phyloP scores from a whole-genome alignment of 73 alveolate species.

The Effrenium voratum region DNA sequence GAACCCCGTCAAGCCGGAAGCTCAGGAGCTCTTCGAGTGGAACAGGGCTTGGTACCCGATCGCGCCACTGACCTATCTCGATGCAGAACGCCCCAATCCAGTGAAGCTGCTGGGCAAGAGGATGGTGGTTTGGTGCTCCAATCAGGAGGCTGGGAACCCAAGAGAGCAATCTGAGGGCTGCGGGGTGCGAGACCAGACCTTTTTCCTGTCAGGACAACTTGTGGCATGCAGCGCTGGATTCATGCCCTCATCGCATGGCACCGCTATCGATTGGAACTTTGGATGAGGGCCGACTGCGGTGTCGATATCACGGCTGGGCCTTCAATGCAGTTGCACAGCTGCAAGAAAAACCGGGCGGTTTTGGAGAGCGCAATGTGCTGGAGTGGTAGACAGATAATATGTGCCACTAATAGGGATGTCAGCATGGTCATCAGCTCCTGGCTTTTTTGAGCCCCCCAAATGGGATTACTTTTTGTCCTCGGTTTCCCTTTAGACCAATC shows the following conservation, averaged over 20 bases:
- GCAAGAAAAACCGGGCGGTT: too few species aligned
- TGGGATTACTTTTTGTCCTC: too few species aligned
- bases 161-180: background rate
- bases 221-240: slow-evolving; percentile 85
- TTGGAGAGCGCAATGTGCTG: too few species aligned
- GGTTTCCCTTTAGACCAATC: too few species aligned
- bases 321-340: slow-evolving; percentile 21
- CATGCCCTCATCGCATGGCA: slow-evolving; percentile 91
- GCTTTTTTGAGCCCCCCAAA: too few species aligned
- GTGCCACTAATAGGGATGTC: too few species aligned
- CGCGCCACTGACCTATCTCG: slow-evolving; percentile 22
- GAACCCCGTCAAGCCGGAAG: too few species aligned
- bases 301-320: slow-evolving; percentile 89
- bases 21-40: slow-evolving; percentile 63
- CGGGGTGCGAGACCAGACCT: background rate
- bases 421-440: too few species aligned
- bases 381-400: too few species aligned
- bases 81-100: slow-evolving; percentile 51
- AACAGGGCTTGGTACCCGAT: slow-evolving; percentile 91
- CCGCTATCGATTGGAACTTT: slow-evolving; percentile 55
- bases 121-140: slow-evolving; percentile 88
- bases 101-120: slow-evolving; percentile 89
- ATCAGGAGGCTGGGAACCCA: background rate
- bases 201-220: slow-evolving; percentile 18
- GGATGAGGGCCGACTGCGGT: slow-evolving; percentile 30